Base-by-base conservation (phyloP, 2,329 filamentous ascomycete genomes). In the Exophiala xenobiotica region DNA sequence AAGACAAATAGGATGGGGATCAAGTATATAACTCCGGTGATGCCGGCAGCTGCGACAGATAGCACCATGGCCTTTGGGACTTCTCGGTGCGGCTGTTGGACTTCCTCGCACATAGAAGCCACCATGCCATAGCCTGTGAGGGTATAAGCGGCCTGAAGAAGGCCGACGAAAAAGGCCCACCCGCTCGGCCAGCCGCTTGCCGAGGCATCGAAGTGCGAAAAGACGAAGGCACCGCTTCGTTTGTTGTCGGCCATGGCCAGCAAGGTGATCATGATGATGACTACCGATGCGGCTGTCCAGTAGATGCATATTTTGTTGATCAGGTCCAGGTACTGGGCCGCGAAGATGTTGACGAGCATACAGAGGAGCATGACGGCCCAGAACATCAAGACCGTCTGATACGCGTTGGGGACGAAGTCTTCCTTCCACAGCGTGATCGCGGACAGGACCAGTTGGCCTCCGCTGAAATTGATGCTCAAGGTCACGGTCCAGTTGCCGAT, bases 241-340 rank as follows among this genome's bases (percentile, higher is more conserved):
- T 79, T 69, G 0, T 76, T 71, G 1, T 71, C 70, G 5, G 73
- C 70, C 16, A 66, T 67, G 3, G 72, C 67, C 0, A 75, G 74
- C 3, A 78, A 70, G 4, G 72, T 73, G 51, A 79, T 70, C 31
- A 78, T 63, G 55, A 77, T 77, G 38, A 76, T 69, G 26, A 71
- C 48, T 56, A 78, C 83, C 35, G 80, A 83, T 0, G 77, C 76
- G 0, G 72, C 79, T 0, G 85, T 88, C 85, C 85, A 88, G 65
- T 81, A 86, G 47, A 88, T 87, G 65, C 85, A 88, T 40, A 87
- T 67, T 61, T 86, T 87, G 65, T 88, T 88, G 64, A 88, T 84
- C 46, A 86, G 60, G 63, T 87, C 83, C 42, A 88, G 69, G 57
- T 79, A 80, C 46, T 75, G 79, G 4, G 81, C 75, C 0, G 75